Conservation (phyloP, 1,284 basidiomycete genomes). For the Ceratorhiza oryzae-sativae region DNA sequence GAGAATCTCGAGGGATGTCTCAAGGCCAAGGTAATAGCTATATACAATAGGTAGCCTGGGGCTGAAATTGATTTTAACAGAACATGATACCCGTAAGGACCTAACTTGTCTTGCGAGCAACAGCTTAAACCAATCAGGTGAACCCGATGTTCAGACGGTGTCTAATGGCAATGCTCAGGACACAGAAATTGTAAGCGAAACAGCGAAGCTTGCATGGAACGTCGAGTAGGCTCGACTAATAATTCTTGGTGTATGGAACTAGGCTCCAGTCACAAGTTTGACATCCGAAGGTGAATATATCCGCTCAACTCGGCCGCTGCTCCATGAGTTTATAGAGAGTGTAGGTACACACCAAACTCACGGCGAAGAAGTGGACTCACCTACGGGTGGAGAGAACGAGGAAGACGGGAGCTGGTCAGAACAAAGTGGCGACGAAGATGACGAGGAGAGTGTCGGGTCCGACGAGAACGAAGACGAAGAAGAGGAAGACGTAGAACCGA, state of each 20-base stretch:
- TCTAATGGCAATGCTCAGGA: neutral
- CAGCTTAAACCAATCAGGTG: neutral
- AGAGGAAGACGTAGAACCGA: slow-evolving; percentile 80
- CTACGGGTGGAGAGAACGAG: slow-evolving; percentile 38
- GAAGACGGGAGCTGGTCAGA: slow-evolving; percentile 30
- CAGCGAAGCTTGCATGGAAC: neutral
- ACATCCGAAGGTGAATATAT: neutral
- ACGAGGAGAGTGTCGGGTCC: slow-evolving; percentile 53
- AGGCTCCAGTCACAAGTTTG: neutral
- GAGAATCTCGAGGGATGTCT: slow-evolving; percentile 18
- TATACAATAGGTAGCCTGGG: too few relatives aligned
- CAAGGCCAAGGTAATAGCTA: slow-evolving; percentile 22
- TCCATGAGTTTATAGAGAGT: neutral
- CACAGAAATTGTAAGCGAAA: neutral
- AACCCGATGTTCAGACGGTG: neutral
- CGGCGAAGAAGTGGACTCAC: slow-evolving; percentile 33
- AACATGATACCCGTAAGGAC: neutral
- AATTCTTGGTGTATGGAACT: neutral
- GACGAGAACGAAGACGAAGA: slow-evolving; percentile 65
- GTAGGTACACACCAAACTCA: neutral
- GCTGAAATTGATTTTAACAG: neutral
- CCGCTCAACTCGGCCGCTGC: neutral
- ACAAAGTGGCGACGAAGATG: slow-evolving; percentile 41
- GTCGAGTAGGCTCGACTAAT: neutral
- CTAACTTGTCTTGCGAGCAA: neutral